These are phyloP conservation scores for Entomortierella chlamydospora DNA, from an alignment of 192 early-diverging fungal species.

Conservation along the genomic window DNA sequence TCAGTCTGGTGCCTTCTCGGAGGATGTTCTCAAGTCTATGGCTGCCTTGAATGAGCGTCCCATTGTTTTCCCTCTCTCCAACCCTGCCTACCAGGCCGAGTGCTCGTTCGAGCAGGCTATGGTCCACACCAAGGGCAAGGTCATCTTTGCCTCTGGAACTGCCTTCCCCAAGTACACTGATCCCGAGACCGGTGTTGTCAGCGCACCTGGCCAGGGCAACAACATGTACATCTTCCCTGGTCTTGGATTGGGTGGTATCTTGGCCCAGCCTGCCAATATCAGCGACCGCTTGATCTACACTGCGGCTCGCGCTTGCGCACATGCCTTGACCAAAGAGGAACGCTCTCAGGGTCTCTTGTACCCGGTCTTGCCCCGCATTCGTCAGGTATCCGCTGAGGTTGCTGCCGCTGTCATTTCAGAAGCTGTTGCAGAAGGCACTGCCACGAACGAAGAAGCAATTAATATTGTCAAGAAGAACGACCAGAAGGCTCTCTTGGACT, in stretches of 20 bases:
- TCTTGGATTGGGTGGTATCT: constrained; percentile 87
- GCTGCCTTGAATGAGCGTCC: constrained; percentile 79
- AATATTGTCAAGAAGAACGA: constrained; percentile 55
- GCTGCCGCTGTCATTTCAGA: constrained; percentile 83
- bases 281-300: constrained; percentile 87
- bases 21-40: constrained; percentile 79
- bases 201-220: constrained; percentile 88
- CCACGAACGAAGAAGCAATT: constrained; percentile 60
- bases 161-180: constrained; percentile 86
- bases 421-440: constrained; percentile 73
- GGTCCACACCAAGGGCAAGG: constrained; percentile 83
- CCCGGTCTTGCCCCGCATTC: constrained; percentile 87
- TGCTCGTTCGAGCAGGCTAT: constrained; percentile 96
- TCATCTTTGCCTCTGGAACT: constrained; percentile 96
- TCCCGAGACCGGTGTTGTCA: constrained; percentile 65
- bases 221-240: constrained; percentile 99
- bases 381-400: constrained; percentile 84
- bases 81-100: constrained; percentile 91
- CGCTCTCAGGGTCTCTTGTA: constrained; percentile 78
- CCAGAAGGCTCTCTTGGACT: constrained; percentile 22
- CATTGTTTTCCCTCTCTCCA: constrained; percentile 93
- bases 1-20: constrained; percentile 81
- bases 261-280: constrained; percentile 76
- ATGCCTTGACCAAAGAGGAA: constrained; percentile 80
- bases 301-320: constrained; percentile 82